These are phyloP conservation scores for Calonectria pauciramosa DNA, from an alignment of 2,329 filamentous ascomycete species.

Conservation along the genomic window DNA sequence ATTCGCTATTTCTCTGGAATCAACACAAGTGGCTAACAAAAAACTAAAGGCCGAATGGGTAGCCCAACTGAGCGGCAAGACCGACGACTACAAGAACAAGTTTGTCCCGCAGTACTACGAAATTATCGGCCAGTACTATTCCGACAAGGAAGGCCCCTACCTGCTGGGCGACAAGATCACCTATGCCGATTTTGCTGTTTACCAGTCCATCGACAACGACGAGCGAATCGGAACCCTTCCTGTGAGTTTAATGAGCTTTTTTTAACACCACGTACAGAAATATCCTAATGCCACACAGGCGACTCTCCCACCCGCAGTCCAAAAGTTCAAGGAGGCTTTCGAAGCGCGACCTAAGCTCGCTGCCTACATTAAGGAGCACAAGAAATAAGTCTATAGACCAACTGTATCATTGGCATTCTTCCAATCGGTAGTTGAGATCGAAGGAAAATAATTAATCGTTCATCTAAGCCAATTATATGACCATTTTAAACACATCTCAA, in stretches of 20 bases:
- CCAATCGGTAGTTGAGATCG: background rate
- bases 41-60: constrained; percentile 42
- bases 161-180: constrained; percentile 53
- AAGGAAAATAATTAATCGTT: background rate
- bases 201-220: constrained; percentile 56
- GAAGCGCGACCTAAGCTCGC: constrained; percentile 26
- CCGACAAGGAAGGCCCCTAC: constrained; percentile 49
- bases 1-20: accelerated
- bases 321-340: constrained; percentile 22
- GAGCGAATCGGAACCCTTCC: constrained; percentile 48
- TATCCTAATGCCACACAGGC: no score
- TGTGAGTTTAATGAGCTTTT: constrained; percentile 46
- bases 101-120: constrained; percentile 48
- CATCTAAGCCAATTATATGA: background rate
- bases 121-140: constrained; percentile 48
- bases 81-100: constrained; percentile 50
- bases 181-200: constrained; percentile 56
- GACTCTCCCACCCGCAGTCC: constrained; percentile 5
- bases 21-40: background rate
- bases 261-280: no score
- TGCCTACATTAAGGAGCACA: constrained; percentile 14
- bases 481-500: background rate
- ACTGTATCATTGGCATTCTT: background rate
- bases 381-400: background rate
- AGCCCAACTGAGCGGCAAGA: constrained; percentile 40